A percentile compares a stretch with the other conserved stretches of the same genome.
Conservation (phyloP, 2,329 filamentous ascomycete species). For the Diplodia intermedia region DNA sequence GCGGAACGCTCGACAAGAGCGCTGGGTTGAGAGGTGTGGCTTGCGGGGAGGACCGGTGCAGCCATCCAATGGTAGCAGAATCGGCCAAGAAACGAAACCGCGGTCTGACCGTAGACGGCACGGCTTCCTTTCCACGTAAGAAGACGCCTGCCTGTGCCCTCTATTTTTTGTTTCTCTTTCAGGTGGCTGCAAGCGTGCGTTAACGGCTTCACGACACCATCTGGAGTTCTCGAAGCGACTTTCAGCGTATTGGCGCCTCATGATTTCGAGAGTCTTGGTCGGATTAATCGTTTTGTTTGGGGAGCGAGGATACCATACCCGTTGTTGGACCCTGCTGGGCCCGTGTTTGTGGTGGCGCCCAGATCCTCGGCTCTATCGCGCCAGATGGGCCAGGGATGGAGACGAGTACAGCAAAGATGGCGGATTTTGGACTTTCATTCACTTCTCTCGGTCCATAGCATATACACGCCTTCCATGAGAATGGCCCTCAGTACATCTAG, state of each 20-base stretch:
- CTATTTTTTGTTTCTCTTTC: too few relatives aligned
- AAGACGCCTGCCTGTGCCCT: too few relatives aligned
- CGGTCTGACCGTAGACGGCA: not conserved
- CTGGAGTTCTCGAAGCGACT: not conserved
- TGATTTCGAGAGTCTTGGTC: not conserved
- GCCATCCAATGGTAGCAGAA: not conserved
- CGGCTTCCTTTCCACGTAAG: too few relatives aligned
- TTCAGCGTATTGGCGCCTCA: not conserved
- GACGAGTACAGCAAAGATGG: not conserved
- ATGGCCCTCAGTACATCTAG: not conserved
- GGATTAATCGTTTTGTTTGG: not conserved
- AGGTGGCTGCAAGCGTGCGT: not conserved
- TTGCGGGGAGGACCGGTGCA: not conserved
- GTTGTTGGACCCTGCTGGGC: not conserved
- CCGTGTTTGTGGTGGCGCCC: not conserved
- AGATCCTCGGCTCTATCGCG: not conserved
- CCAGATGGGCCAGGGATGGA: not conserved
- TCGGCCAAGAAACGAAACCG: not conserved
- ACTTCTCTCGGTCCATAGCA: not conserved
- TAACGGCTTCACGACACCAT: not conserved
- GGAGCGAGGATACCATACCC: not conserved
- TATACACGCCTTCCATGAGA: not conserved
- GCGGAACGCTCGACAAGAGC: not conserved
- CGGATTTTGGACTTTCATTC: not conserved
- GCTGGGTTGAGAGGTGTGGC: not conserved